Evolutionary conservation across 345 rosid genomes (phyloP).

Genomic region (Corymbia maculata): DNA sequence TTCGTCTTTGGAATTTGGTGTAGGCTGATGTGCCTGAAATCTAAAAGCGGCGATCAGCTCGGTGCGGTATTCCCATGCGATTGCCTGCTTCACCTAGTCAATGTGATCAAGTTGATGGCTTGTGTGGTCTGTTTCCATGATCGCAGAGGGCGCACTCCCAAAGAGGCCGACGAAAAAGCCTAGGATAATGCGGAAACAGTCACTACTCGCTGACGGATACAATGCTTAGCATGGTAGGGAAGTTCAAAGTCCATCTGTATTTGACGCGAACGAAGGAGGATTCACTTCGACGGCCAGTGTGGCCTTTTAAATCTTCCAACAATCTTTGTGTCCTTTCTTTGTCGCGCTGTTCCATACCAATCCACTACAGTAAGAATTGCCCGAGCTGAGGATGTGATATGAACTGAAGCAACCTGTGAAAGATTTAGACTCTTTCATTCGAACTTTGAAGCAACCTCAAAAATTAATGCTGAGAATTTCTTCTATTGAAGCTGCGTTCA

Average conservation of each 20-base stretch:
- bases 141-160: slow-evolving; percentile 11
- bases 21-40: slow-evolving; percentile 2
- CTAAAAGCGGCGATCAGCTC: not conserved
- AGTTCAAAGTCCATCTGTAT: not conserved
- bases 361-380: no score
- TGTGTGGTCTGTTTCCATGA: slow-evolving; percentile 26
- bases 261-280: not conserved
- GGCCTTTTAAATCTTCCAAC: not conserved
- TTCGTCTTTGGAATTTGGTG: slow-evolving; percentile 3
- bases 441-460: not conserved
- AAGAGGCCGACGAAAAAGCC: slow-evolving; percentile 19
- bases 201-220: not conserved
- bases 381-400: not conserved
- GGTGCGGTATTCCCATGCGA: not conserved
- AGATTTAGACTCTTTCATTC: not conserved
- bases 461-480: not conserved
- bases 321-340: not conserved
- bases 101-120: slow-evolving; percentile 34
- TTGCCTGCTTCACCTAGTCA: slow-evolving; percentile 14
- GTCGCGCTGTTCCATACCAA: no score
- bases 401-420: not conserved
- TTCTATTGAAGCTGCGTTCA: not conserved
- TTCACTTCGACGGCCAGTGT: not conserved
- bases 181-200: not conserved
- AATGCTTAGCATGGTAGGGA: not conserved